Evolutionary conservation across 352 stramenopile species (phyloP), one percentile per base, ranked within the genome.

Genomic region (Hyaloperonospora arabidopsidis): DNA sequence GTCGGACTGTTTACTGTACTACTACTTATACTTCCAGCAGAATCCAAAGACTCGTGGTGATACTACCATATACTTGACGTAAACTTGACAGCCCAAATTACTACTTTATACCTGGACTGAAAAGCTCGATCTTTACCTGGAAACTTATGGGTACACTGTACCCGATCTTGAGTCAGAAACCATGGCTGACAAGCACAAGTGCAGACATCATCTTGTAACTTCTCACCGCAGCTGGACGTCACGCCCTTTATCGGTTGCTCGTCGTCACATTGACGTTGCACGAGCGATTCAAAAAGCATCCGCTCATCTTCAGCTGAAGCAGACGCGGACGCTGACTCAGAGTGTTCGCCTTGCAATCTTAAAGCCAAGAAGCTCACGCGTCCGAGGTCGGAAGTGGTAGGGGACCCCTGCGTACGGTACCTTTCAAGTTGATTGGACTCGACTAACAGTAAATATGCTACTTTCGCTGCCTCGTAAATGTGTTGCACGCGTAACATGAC

Each of bases 231-330:
- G 8, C 25, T 32, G 0, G 25, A 32, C 25, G 25, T 8, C 8
- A 8, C 4, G 25, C 25, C 8, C 25, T 32, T 8, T 32, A 8
- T 8, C 4, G 25, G 25, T 66, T 57, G 44, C 49, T 61, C 47
- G 48, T 63, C 62, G 57, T 66, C 48, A 65, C 61, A 25, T 22
- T 48, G 18, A 12, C 34, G 14, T 23, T 32, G n/a, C 49, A 70
- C 67, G 63, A 70, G 54, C 63, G 58, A 54, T 61, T 68, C 47
- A 35, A 18, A 41, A 44, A 23, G 11, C n/a, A n/a, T n/a, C n/a
- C n/a, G n/a, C n/a, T 17, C 50, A 22, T 51, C n/a, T n/a, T 53
- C 52, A 66, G 52, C 44, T 53, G 52, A 55, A 29, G n/a, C 17
- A 56, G 62, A 66, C 61, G 57, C 61, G 13, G 46, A 41, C 39